Conservation (phyloP, 2,329 filamentous ascomycete species). For the Magnaporthiopsis rhizophila region DNA sequence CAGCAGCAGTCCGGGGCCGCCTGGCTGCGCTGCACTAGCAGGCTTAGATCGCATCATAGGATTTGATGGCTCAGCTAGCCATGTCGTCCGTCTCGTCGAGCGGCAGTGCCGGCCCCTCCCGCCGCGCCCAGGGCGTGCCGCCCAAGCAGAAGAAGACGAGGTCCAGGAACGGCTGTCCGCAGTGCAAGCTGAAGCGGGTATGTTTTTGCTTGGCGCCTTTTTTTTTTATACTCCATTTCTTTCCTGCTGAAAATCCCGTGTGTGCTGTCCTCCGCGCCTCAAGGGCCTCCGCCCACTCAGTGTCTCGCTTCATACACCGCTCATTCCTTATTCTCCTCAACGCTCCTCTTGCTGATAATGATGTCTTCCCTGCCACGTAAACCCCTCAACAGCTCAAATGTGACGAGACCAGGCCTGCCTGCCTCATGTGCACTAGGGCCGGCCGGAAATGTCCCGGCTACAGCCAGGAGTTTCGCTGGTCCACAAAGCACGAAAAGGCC, state of each 20-base stretch:
- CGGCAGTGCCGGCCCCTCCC: background rate
- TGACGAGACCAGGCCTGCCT: slow-evolving; percentile 22
- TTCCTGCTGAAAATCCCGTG: background rate
- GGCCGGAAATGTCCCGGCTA: slow-evolving; percentile 23
- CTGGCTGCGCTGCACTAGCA: no score
- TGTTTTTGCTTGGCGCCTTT: background rate
- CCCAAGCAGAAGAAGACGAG: slow-evolving; percentile 2
- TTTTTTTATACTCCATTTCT: no score
- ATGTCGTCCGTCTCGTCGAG: background rate
- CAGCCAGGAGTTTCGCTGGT: slow-evolving; percentile 29
- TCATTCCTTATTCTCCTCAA: background rate
- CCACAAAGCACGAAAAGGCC: slow-evolving; percentile 30
- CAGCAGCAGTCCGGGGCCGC: background rate
- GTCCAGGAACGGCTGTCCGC: slow-evolving; percentile 4
- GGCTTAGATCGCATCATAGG: no score
- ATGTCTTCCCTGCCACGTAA: background rate
- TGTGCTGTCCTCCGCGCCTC: background rate
- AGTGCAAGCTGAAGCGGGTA: slow-evolving; percentile 4
- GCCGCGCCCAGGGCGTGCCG: background rate
- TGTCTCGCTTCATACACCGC: background rate
- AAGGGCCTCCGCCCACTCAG: no score
- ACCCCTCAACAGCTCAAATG: slow-evolving; percentile 20
- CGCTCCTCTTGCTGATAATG: background rate
- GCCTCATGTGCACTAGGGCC: slow-evolving; percentile 21
- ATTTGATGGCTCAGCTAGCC: no score